Percentiles rank a stretch among this genome's conserved stretches.
Conservation (phyloP, 2,329 filamentous ascomycete genomes). For the Penicillium concentricum region DNA sequence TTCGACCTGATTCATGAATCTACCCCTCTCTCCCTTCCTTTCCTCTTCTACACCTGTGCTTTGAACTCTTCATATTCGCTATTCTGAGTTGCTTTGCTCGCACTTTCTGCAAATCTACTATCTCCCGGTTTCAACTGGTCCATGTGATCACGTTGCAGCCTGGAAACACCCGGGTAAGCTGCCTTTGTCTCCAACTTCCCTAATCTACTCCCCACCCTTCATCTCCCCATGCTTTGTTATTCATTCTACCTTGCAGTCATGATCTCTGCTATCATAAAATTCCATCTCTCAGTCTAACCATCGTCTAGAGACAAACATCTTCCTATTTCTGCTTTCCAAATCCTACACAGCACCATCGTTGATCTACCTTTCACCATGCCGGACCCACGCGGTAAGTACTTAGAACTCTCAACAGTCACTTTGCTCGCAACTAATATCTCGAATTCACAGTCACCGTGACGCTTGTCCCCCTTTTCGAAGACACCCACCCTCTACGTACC, state of each 20-base stretch:
- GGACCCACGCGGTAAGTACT: conserved; percentile 24
- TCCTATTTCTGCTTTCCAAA: not conserved
- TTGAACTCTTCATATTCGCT: not conserved
- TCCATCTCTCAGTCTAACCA: not conserved
- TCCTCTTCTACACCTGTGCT: conserved; percentile 2
- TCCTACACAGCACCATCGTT: not conserved
- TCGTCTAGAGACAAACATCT: not conserved
- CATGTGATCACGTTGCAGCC: conserved; percentile 8
- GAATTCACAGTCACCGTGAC: conserved; percentile 34
- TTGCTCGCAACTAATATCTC: not conserved
- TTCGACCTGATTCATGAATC: conserved; percentile 24
- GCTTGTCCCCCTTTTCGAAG: conserved; percentile 28
- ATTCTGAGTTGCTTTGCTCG: not conserved
- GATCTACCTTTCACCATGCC: conserved; percentile 19
- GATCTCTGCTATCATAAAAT: not conserved
- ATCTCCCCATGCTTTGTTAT: not conserved
- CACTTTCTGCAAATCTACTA: not conserved
- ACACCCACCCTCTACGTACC: conserved; percentile 24
- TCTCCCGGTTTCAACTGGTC: not conserved
- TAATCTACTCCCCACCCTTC: not conserved
- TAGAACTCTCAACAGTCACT: not conserved
- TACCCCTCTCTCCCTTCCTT: conserved; percentile 28
- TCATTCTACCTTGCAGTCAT: not conserved
- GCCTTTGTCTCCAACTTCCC: not conserved
- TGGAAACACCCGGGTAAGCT: conserved; percentile 10